Percentiles rank a stretch among this genome's conserved stretches.
Conservation (phyloP, 139 green algal species). For the Auxenochlorella pyrenoidosa region DNA sequence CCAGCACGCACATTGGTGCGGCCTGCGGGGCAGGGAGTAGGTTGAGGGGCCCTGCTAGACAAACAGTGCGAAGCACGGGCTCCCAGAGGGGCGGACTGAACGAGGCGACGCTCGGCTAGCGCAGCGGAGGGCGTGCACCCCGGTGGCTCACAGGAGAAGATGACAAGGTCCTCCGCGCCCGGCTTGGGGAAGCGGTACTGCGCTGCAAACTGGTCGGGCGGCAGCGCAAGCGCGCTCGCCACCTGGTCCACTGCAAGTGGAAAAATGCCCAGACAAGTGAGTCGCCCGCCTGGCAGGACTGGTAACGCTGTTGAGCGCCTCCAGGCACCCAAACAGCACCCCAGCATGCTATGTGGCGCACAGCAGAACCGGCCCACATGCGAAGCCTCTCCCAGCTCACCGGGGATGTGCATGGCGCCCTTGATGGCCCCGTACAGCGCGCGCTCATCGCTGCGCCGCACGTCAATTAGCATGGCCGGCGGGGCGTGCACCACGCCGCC, state of each 20-base stretch:
- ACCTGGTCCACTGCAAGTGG: conserved; percentile 52
- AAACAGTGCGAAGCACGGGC: too few species aligned
- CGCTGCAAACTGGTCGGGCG: conserved; percentile 43
- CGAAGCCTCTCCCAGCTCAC: too few species aligned
- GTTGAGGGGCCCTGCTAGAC: too few species aligned
- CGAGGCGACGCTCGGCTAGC: not conserved
- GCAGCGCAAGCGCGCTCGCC: conserved; percentile 53
- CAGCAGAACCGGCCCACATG: too few species aligned
- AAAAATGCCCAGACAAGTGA: not conserved
- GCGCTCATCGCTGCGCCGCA: conserved; percentile 82
- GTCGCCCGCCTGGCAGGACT: not conserved
- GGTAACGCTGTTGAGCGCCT: too few species aligned
- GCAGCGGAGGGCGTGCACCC: not conserved
- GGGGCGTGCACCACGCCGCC: conserved; percentile 19
- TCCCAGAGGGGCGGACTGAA: not conserved
- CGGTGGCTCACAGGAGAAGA: conserved; percentile 55
- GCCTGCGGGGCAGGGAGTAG: conserved; percentile 7
- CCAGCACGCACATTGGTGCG: conserved; percentile 60
- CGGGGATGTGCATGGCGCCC: conserved; percentile 60
- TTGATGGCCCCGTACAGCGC: conserved; percentile 78
- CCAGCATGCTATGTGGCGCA: too few species aligned
- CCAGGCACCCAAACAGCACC: too few species aligned
- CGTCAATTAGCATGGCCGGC: conserved; percentile 60
- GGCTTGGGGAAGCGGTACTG: conserved; percentile 71
- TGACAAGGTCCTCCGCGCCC: conserved; percentile 41